A percentile compares a stretch with the other conserved stretches of the same genome.
Conservation (phyloP, 768 basidiomycete species). For the Xerocomus brunneocitrinus region DNA sequence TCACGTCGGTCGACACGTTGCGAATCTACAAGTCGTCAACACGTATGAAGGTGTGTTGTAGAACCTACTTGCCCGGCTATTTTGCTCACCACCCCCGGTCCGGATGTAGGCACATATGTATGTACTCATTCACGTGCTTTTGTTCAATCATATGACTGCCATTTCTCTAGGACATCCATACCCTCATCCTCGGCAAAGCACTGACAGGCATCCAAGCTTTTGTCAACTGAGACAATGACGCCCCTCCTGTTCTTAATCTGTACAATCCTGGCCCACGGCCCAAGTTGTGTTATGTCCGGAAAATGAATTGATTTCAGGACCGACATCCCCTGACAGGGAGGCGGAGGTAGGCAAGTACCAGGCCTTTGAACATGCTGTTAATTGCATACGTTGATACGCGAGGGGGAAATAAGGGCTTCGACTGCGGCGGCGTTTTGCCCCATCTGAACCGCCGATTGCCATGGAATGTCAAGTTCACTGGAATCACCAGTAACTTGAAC, state of each 20-base stretch:
- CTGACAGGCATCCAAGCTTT: constrained; percentile 90
- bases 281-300: background rate
- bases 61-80: background rate
- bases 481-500: background rate
- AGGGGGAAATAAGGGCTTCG: background rate
- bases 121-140: constrained; percentile 16
- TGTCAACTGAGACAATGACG: constrained; percentile 39
- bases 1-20: constrained; percentile 90
- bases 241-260: background rate
- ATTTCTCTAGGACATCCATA: constrained; percentile 68
- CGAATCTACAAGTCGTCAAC: constrained; percentile 92
- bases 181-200: constrained; percentile 91
- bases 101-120: constrained; percentile 53
- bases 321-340: background rate
- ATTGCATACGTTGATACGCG: background rate
- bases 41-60: constrained; percentile 77
- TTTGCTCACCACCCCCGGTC: constrained; percentile 2
- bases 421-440: background rate
- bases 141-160: constrained; percentile 2
- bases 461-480: background rate
- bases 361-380: background rate
- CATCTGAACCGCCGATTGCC: background rate
- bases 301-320: background rate
- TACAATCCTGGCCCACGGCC: background rate
- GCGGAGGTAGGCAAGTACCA: background rate